phyloP scores from a whole-genome alignment of 2,329 filamentous ascomycete genomes.

The Sporothrix pallida region DNA sequence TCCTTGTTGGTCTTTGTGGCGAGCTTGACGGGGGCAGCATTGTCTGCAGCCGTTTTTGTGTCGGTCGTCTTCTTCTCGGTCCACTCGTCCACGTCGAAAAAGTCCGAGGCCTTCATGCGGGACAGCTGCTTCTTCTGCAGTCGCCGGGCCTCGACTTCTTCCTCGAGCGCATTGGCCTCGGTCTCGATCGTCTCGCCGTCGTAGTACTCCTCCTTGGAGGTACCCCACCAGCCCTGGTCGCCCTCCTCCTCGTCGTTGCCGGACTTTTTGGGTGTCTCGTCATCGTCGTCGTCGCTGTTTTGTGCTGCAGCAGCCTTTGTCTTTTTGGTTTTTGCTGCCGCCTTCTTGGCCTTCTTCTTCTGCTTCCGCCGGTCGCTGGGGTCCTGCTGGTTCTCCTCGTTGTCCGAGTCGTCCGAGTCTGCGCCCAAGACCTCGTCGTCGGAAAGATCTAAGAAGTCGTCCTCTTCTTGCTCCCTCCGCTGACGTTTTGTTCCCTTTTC shows the following conservation, averaged over 20 bases:
- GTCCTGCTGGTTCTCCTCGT: conserved; percentile 36
- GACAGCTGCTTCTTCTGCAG: conserved; percentile 90
- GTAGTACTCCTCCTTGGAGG: conserved; percentile 89
- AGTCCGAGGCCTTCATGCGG: conserved; percentile 89
- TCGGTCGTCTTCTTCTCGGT: conserved; percentile 52
- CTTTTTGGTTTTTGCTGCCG: conserved; percentile 30
- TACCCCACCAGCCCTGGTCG: conserved; percentile 79
- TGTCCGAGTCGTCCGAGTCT: conserved; percentile 41
- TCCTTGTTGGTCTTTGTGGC: conserved; percentile 81
- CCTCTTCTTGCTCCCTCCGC: conserved; percentile 67
- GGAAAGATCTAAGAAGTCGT: conserved; percentile 62
- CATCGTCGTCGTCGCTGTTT: conserved; percentile 45
- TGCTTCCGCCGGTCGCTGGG: conserved; percentile 30
- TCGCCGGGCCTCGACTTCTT: conserved; percentile 87
- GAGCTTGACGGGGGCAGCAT: conserved; percentile 74
- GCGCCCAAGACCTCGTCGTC: conserved; percentile 62
- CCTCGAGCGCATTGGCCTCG: conserved; percentile 76
- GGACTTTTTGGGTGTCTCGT: conserved; percentile 65
- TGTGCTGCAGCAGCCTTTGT: conserved; percentile 50
- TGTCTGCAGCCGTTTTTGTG: neutral
- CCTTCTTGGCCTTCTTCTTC: conserved; percentile 45
- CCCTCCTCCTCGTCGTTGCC: conserved; percentile 61
- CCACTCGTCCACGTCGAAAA: conserved; percentile 93
- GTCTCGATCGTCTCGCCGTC: conserved; percentile 76
- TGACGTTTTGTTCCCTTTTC: conserved; percentile 77